Percentiles rank a stretch among this genome's conserved stretches.
Evolutionary conservation across 257 asterid genomes (phyloP).

Genomic region (Nicotiana paniculata): DNA sequence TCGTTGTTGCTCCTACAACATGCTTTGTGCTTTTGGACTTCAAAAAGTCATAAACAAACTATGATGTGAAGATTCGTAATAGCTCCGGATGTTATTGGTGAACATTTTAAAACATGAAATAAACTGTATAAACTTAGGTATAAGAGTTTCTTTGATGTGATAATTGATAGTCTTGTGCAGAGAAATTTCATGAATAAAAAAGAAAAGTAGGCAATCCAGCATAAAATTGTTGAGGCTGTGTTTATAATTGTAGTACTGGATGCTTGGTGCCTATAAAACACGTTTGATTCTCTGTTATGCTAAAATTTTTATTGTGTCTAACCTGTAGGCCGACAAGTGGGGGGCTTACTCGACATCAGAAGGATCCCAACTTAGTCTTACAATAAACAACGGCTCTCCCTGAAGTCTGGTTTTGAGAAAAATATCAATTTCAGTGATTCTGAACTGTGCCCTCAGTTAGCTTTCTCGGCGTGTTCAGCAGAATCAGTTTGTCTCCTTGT

Average conservation of each 20-base stretch:
- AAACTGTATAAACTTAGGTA: neutral
- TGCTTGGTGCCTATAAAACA: neutral
- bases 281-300: neutral
- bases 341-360: constrained; percentile 48
- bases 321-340: constrained; percentile 68
- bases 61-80: neutral
- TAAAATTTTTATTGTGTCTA: neutral
- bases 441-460: neutral
- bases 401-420: neutral
- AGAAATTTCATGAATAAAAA: neutral
- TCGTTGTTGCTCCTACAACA: neutral
- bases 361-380: constrained; percentile 18
- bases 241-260: neutral
- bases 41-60: neutral
- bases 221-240: neutral
- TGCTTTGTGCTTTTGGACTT: neutral
- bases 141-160: neutral
- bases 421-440: neutral
- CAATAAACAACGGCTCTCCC: neutral
- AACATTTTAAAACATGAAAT: neutral
- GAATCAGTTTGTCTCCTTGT: neutral
- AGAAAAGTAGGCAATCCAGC: neutral
- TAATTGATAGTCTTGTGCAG: neutral
- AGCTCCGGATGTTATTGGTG: neutral
- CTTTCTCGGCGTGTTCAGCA: neutral